Evolutionary conservation across 2,329 filamentous ascomycete species (phyloP).

Genomic region (Westerdykella ornata): DNA sequence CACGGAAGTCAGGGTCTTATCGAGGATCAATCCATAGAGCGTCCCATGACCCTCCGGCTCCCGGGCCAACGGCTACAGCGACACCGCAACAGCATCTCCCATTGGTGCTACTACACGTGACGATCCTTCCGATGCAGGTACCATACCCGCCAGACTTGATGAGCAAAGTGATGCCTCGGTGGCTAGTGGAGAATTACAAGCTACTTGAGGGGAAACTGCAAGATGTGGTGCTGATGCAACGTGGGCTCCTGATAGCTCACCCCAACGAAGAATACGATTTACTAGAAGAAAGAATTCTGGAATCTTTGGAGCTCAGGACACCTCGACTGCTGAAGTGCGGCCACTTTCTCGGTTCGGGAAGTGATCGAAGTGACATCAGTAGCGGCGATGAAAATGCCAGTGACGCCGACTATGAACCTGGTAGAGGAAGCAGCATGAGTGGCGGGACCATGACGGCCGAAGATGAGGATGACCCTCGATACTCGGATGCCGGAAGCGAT

Average conservation of each 20-base stretch:
- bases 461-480: constrained; percentile 17
- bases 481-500: constrained; percentile 11
- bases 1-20: constrained; percentile 24
- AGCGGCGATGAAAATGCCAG: constrained; percentile 31
- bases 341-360: constrained; percentile 54
- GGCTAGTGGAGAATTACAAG: constrained; percentile 55
- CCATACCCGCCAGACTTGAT: constrained; percentile 50
- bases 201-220: constrained; percentile 63
- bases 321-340: constrained; percentile 68
- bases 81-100: constrained; percentile 49
- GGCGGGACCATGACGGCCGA: constrained; percentile 31
- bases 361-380: constrained; percentile 37
- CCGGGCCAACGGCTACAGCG: constrained; percentile 23
- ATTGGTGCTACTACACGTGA: constrained; percentile 71
- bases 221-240: constrained; percentile 61
- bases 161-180: constrained; percentile 46
- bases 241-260: constrained; percentile 69
- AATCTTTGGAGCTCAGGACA: constrained; percentile 64
- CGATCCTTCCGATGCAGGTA: constrained; percentile 63
- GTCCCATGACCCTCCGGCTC: constrained; percentile 36
- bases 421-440: constrained; percentile 32
- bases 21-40: constrained; percentile 22
- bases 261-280: constrained; percentile 74
- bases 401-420: constrained; percentile 23
- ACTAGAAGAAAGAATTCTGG: constrained; percentile 68